Percentiles rank a stretch among this genome's conserved stretches.
phyloP scores from a whole-genome alignment of 148 eudicot genomes.

The Selenicereus undatus region DNA sequence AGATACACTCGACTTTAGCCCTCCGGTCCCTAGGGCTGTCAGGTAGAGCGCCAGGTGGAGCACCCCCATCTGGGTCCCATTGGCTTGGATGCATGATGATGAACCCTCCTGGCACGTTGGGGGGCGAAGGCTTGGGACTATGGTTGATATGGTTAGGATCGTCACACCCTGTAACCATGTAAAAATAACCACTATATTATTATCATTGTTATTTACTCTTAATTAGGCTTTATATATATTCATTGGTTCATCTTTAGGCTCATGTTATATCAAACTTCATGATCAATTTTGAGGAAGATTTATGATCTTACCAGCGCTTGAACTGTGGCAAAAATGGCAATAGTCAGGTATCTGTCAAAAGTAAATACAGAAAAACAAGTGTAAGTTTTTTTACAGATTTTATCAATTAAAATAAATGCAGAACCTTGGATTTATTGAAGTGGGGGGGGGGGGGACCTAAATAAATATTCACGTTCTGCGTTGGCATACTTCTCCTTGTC shows the following conservation, averaged over 20 bases:
- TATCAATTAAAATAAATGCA: too few relatives aligned
- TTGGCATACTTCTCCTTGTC: not conserved
- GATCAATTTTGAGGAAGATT: not conserved
- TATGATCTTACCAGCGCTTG: constrained; percentile 67
- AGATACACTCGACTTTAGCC: constrained; percentile 82
- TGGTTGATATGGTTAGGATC: constrained; percentile 63
- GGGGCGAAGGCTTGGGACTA: constrained; percentile 59
- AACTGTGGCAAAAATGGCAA: constrained; percentile 72
- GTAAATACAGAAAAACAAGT: not conserved
- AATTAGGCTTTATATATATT: not conserved
- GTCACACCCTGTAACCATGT: constrained; percentile 53
- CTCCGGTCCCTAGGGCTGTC: constrained; percentile 89
- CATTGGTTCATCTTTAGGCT: not conserved
- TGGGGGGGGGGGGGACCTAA: too few relatives aligned
- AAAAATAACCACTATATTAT: not conserved
- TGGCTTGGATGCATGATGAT: constrained; percentile 47
- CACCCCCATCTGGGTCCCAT: constrained; percentile 43
- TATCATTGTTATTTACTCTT: too few relatives aligned
- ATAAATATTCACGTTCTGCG: constrained; percentile 15
- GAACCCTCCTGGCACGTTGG: constrained; percentile 47
- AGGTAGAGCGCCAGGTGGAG: constrained; percentile 71
- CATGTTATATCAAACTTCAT: not conserved
- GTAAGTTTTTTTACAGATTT: not conserved
- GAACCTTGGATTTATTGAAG: too few relatives aligned
- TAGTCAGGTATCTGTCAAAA: constrained; percentile 62